Evolutionary conservation across 2,329 filamentous ascomycete species (phyloP), one percentile per base, ranked within the genome.

Genomic region (Penicillium sp.): DNA sequence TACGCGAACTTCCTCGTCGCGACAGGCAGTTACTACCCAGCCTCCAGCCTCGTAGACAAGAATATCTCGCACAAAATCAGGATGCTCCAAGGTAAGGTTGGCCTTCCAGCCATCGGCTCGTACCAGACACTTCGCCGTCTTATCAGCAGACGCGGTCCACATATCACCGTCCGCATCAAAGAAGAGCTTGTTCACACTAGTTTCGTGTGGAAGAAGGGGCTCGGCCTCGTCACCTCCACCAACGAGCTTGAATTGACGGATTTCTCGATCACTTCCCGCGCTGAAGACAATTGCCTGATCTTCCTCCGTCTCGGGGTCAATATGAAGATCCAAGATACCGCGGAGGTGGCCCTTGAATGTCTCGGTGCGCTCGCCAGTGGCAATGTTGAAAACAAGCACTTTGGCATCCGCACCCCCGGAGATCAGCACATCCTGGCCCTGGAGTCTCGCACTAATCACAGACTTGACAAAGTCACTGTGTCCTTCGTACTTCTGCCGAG

Each of bases 61-160:
- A 24, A 98, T 86, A 60, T 93, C 91, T 62, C 92, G 88, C 33
- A 98, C 93, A 75, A 96, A 97, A 75, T 96, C 93, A 1, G 93
- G 92, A 75, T 99, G 95, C 58, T 84, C 79, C 63, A 96, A 86
- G 1, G 80, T 85, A 58, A 93, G 89, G 62, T 94, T 92, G 3
- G 86, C 79, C 50, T 85, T 85, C 84, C 92, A 97, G 19, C 83
- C 83, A 50, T 85, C 86, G 26, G 84, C 81, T 56, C 93, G 84
- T 1, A 89, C 84, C 9, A 97, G 84, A 69, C 92, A 93, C 76
- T 94, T 95, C 1, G 88, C 88, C 0, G 90, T 93, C 69, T 92
- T 95, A 76, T 99, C 95, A 4, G 92, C 93, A 63, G 92, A 97
- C 6, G 93, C 91, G 8, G 94, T 97, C 93, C 93, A 98, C 15